Conservation (phyloP, 768 basidiomycete genomes). For the Termitomyces bulborhizus region DNA sequence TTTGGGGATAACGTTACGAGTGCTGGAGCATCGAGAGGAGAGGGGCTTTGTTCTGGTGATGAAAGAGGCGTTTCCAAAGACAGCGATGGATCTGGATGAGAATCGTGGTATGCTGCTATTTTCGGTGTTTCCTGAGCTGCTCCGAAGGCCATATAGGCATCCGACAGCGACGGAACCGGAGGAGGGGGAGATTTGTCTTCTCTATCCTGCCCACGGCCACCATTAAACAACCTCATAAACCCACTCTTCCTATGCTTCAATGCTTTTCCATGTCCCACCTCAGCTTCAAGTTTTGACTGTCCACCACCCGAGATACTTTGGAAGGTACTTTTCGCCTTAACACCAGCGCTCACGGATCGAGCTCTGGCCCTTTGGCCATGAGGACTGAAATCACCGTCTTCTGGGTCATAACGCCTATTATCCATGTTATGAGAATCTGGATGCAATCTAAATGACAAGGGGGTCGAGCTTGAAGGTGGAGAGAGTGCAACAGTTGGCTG, state of each 20-base stretch:
- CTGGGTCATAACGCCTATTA: slow-evolving; percentile 12
- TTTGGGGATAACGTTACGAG: slow-evolving; percentile 14
- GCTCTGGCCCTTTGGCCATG: slow-evolving; percentile 31
- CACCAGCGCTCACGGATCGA: slow-evolving; percentile 58
- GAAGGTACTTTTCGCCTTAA: slow-evolving; percentile 43
- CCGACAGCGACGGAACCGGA: slow-evolving; percentile 49
- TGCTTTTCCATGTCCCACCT: slow-evolving; percentile 29
- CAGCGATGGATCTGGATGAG: slow-evolving; percentile 35
- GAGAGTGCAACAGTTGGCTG: slow-evolving; percentile 20
- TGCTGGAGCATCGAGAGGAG: background rate
- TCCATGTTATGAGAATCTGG: slow-evolving; percentile 26
- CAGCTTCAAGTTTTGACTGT: slow-evolving; percentile 35
- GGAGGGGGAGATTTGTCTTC: slow-evolving; percentile 42
- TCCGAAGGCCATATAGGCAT: slow-evolving; percentile 26
- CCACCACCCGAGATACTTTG: slow-evolving; percentile 33
- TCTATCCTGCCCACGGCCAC: slow-evolving; percentile 40
- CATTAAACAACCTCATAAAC: slow-evolving; percentile 73
- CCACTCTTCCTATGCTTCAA: slow-evolving; percentile 78
- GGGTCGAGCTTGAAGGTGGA: slow-evolving; percentile 8
- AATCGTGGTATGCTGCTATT: slow-evolving; percentile 29
- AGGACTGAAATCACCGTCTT: slow-evolving; percentile 17
- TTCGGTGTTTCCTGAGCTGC: slow-evolving; percentile 19
- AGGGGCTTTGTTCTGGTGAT: slow-evolving; percentile 9
- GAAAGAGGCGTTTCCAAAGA: slow-evolving; percentile 17
- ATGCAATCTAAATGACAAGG: slow-evolving; percentile 24